A percentile compares a stretch with the other conserved stretches of the same genome.
phyloP scores from a whole-genome alignment of 805 yeast genomes.

The Candida qinlingensis region DNA sequence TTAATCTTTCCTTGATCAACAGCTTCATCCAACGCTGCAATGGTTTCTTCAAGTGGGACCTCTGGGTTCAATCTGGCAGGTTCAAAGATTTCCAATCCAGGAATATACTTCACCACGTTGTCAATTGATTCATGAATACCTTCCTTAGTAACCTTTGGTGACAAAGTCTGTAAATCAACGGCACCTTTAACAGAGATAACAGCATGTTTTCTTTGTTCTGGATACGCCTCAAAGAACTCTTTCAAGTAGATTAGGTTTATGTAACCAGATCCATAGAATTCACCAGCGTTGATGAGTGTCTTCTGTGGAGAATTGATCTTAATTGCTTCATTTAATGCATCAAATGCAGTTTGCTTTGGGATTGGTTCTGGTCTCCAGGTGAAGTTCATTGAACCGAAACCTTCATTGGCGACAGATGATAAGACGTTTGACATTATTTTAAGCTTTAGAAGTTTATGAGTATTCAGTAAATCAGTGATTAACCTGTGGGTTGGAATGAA shows the following conservation, averaged over 20 bases:
- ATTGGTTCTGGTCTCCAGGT: constrained; percentile 63
- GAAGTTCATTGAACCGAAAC: constrained; percentile 79
- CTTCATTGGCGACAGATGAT: constrained; percentile 24
- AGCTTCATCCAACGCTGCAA: constrained; percentile 49
- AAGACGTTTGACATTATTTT: not conserved
- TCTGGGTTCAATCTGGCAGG: constrained; percentile 63
- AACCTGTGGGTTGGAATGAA: not conserved
- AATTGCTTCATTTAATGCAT: constrained; percentile 47
- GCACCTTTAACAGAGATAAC: constrained; percentile 70
- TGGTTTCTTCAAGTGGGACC: constrained; percentile 53
- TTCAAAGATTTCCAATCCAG: constrained; percentile 58
- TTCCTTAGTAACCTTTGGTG: constrained; percentile 48
- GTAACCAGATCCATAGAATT: constrained; percentile 60
- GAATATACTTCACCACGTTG: constrained; percentile 33
- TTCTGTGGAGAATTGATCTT: constrained; percentile 33
- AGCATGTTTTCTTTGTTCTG: constrained; percentile 51
- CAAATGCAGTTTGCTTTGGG: constrained; percentile 48
- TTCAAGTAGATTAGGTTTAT: constrained; percentile 52
- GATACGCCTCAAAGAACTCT: constrained; percentile 52
- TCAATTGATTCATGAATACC: constrained; percentile 44
- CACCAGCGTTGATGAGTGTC: constrained; percentile 68
- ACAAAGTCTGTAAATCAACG: constrained; percentile 28
- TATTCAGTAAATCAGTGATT: no score
- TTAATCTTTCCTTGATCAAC: constrained; percentile 61
- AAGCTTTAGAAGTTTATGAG: no score